A percentile compares a stretch with the other conserved stretches of the same genome.
phyloP scores from a whole-genome alignment of 495 filamentous ascomycete species.

The Trichoderma reesei region DNA sequence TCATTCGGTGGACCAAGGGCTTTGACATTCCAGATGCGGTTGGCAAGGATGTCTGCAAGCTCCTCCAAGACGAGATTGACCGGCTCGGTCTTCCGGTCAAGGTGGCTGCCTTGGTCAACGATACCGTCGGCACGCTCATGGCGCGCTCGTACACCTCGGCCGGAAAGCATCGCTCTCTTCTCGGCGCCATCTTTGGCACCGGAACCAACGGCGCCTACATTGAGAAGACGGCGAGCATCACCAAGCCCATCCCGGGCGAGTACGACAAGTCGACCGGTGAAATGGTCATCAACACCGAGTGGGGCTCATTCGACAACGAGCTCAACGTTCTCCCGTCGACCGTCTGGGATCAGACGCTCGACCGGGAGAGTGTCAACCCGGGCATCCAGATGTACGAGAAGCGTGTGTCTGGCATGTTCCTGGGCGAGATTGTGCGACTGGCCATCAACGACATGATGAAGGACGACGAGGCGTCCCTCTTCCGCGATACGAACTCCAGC shows the following conservation, averaged over 20 bases:
- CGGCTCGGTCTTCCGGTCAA: conserved; percentile 75
- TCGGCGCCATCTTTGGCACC: conserved; percentile 91
- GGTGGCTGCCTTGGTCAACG: conserved; percentile 91
- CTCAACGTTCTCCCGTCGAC: conserved; percentile 80
- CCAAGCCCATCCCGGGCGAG: conserved; percentile 52
- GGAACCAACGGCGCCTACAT: conserved; percentile 94
- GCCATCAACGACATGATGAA: conserved; percentile 58
- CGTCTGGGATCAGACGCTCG: conserved; percentile 67
- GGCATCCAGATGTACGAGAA: conserved; percentile 99
- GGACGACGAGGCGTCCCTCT: conserved; percentile 50
- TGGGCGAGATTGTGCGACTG: conserved; percentile 85
- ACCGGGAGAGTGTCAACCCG: conserved; percentile 76
- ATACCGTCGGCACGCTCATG: conserved; percentile 96
- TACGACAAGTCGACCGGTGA: conserved; percentile 78
- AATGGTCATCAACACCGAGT: conserved; percentile 98
- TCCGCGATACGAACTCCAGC: conserved; percentile 56
- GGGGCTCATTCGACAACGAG: conserved; percentile 96
- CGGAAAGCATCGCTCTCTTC: conserved; percentile 72
- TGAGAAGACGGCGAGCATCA: conserved; percentile 59
- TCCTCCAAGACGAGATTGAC: conserved; percentile 89
- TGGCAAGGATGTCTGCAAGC: conserved; percentile 85
- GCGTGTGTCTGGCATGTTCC: conserved; percentile 94
- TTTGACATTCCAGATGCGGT: conserved; percentile 90
- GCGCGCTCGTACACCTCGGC: conserved; percentile 89
- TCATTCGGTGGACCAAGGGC: conserved; percentile 97